Percentiles rank a stretch among this genome's conserved stretches.
Evolutionary conservation across 108 stramenopile species (phyloP).

Genomic region (Fistulifera pelliculosa): DNA sequence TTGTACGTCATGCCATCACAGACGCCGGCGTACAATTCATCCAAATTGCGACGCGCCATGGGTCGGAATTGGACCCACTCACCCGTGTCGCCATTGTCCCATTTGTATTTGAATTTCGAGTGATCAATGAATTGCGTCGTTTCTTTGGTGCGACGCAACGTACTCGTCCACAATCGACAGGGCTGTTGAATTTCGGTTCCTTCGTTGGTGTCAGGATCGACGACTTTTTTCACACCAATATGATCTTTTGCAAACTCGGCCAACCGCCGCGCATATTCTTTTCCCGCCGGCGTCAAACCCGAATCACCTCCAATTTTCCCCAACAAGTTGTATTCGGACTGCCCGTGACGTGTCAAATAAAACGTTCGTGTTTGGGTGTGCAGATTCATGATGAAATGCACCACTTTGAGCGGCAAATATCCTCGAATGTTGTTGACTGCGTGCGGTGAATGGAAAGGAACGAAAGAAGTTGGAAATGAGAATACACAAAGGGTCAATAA

Average conservation of each 20-base stretch:
- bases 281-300: slow-evolving; percentile 79
- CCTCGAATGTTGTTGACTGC: slow-evolving; percentile 74
- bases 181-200: slow-evolving; percentile 35
- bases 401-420: slow-evolving; percentile 80
- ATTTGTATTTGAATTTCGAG: slow-evolving; percentile 37
- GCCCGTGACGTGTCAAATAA: slow-evolving; percentile 97
- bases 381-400: slow-evolving; percentile 91
- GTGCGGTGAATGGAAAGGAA: background rate
- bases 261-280: slow-evolving; percentile 85
- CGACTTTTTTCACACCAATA: slow-evolving; percentile 29
- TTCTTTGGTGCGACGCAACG: slow-evolving; percentile 90
- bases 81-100: slow-evolving; percentile 67
- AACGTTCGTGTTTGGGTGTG: slow-evolving; percentile 82
- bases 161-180: slow-evolving; percentile 93
- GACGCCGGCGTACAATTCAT: slow-evolving; percentile 91
- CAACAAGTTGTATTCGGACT: slow-evolving; percentile 94
- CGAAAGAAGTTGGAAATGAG: slow-evolving; percentile 1
- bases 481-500: background rate
- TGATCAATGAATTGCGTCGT: slow-evolving; percentile 90
- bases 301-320: slow-evolving; percentile 99
- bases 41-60: slow-evolving; percentile 76
- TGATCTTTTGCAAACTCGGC: slow-evolving; percentile 82
- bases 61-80: slow-evolving; percentile 84
- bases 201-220: slow-evolving; percentile 4
- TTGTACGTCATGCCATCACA: slow-evolving; percentile 95